These are phyloP conservation scores for Backusella tuberculispora DNA, from an alignment of 192 early-diverging fungal genomes.

Conservation along the genomic window DNA sequence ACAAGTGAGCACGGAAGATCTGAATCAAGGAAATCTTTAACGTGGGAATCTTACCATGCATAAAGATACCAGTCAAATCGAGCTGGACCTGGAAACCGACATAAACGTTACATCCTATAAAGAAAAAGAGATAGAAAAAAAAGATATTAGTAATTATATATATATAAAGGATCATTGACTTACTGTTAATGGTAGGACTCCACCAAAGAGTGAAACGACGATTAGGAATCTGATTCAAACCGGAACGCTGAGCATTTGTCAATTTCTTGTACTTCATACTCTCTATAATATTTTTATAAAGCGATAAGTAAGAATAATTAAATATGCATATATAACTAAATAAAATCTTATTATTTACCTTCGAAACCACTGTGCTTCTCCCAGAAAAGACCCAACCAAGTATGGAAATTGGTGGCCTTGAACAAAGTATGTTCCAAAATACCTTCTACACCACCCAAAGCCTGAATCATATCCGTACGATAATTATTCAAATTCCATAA, in stretches of 20 bases:
- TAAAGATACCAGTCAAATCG: slow-evolving; percentile 99
- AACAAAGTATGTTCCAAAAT: slow-evolving; percentile 99
- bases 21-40: slow-evolving; percentile 99
- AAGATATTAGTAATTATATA: not conserved
- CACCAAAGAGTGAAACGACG: slow-evolving; percentile 99
- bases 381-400: slow-evolving; percentile 99
- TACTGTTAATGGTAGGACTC: slow-evolving; percentile 96
- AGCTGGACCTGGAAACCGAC: slow-evolving; percentile 99
- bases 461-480: slow-evolving; percentile 99
- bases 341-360: not conserved
- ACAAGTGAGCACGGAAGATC: slow-evolving; percentile 98
- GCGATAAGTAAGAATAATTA: no score
- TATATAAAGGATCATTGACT: no score
- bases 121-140: not conserved
- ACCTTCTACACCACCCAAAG: slow-evolving; percentile 96
- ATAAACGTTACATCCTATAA: slow-evolving; percentile 77
- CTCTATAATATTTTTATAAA: slow-evolving; percentile 39
- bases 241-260: slow-evolving; percentile 96
- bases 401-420: slow-evolving; percentile 97
- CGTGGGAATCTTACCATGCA: slow-evolving; percentile 99
- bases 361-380: slow-evolving; percentile 80
- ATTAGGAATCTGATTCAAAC: slow-evolving; percentile 99
- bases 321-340: no score
- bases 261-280: slow-evolving; percentile 96
- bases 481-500: slow-evolving; percentile 90